Conservation (phyloP, 2,329 filamentous ascomycete species). For the Fusarium succisae region DNA sequence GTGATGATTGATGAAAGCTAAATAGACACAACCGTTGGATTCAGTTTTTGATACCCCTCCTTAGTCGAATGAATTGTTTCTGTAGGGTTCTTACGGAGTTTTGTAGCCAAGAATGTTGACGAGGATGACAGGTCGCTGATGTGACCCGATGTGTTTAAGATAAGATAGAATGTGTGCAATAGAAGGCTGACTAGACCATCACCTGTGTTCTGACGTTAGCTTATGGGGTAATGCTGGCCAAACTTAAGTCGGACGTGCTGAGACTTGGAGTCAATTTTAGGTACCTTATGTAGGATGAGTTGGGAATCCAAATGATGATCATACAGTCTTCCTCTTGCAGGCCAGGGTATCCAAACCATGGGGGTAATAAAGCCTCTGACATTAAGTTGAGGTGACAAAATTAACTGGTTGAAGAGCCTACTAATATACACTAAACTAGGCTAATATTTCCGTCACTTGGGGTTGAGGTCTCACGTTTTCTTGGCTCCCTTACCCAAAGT, state of each 20-base stretch:
- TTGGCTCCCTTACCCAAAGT: background rate
- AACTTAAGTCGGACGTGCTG: background rate
- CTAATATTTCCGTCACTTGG: background rate
- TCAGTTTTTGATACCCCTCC: constrained; percentile 17
- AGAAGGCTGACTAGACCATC: background rate
- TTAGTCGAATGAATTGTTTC: constrained; percentile 1
- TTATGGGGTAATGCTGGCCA: background rate
- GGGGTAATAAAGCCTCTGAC: background rate
- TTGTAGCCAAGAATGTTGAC: background rate
- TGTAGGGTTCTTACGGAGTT: background rate
- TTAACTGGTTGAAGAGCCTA: background rate
- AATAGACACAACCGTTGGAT: constrained; percentile 22
- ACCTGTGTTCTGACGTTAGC: background rate
- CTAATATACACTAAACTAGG: background rate
- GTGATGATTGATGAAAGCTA: constrained; percentile 28
- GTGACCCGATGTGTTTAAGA: background rate
- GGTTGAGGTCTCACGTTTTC: background rate
- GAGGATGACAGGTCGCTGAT: background rate
- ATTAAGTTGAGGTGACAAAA: background rate
- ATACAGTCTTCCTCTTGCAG: background rate
- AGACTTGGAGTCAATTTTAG: background rate
- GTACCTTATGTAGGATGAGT: background rate
- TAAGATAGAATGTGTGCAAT: background rate
- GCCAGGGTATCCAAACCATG: background rate
- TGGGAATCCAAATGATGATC: constrained; percentile 1